Evolutionary conservation across 2,329 filamentous ascomycete genomes (phyloP), one percentile per base, ranked within the genome.

Genomic region (Lachnum nothofagi): DNA sequence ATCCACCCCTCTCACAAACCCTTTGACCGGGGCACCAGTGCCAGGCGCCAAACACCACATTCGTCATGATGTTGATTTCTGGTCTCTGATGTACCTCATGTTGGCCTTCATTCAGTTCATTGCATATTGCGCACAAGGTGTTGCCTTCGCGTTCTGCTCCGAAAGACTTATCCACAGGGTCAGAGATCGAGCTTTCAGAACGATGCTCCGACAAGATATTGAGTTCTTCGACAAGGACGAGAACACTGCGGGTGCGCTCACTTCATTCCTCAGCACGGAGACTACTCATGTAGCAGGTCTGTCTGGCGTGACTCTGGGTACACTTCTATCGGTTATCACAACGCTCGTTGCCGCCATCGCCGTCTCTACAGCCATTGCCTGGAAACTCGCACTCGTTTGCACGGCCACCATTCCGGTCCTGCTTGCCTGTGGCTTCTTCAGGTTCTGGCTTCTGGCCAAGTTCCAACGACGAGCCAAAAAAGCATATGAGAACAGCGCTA

Each of bases 131-230:
- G 67, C 71, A 5, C 86, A 91, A 61, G 89, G 89, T 43, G 61
- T 86, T 44, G 73, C 83, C 2, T 91, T 97, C 59, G 91, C 89
- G 16, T 83, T 82, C 61, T 91, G 88, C 70, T 93, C 89, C n/a
- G 88, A 95, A 70, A 78, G 82, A 34, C 78, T 97, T 20, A 79
- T 96, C 46, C 87, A 88, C 64, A 83, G 89, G 17, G 88, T 91
- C 1, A 82, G 93, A 59, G 83, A 93, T 66, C 76, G 75, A 49
- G 86, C 90, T 5, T 96, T 98, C 73, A 79, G 91, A 25, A 77
- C 85, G 20, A 89, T 97, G 72, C 80, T 97, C 44, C 86, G 91
- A 56, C 91, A 97, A 68, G 93, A 97, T 55, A 91, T 97, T 50
- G 74, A 82, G 23, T 97, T 91, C 68, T 98, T 96, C 60, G 93